Evolutionary conservation across 495 filamentous ascomycete species (phyloP).

Genomic region (Niebla homalea): DNA sequence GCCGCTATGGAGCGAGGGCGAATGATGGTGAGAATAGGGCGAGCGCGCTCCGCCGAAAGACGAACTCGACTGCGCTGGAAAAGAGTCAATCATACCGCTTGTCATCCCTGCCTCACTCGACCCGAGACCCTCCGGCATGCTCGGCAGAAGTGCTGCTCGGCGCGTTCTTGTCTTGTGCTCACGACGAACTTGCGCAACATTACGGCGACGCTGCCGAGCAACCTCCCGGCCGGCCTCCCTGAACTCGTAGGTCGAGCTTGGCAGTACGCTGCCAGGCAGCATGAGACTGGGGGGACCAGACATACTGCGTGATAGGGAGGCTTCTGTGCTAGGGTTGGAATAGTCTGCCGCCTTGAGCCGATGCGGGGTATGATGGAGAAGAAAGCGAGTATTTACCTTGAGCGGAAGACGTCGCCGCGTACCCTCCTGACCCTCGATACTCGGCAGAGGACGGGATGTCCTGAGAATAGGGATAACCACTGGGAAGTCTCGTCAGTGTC

Average conservation of each 20-base stretch:
- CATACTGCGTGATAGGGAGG: constrained; percentile 20
- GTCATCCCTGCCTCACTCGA: constrained; percentile 13
- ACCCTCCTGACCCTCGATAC: no score
- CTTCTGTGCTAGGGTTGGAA: constrained; percentile 8
- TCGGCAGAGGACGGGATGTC: no score
- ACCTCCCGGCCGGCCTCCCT: constrained; percentile 15
- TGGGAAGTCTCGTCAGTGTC: no score
- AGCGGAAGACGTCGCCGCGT: background rate
- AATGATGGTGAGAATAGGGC: constrained; percentile 6
- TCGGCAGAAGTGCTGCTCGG: constrained; percentile 15
- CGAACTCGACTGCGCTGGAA: constrained; percentile 15
- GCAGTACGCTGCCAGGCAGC: constrained; percentile 14
- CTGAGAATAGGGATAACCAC: no score
- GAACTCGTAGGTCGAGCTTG: constrained; percentile 19
- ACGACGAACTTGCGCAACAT: constrained; percentile 14
- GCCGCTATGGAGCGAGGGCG: no score
- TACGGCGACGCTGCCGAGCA: constrained; percentile 19
- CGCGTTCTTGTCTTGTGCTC: constrained; percentile 3
- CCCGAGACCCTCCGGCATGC: constrained; percentile 9
- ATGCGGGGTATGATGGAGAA: background rate
- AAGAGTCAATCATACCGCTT: constrained; percentile 18
- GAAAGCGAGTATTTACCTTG: background rate
- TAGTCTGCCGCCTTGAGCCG: constrained; percentile 12
- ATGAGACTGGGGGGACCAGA: constrained; percentile 17
- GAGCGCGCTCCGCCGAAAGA: constrained; percentile 10